These are phyloP conservation scores for Cutaneotrichosporon sp. DNA, from an alignment of 1,284 basidiomycete genomes.

Conservation along the genomic window DNA sequence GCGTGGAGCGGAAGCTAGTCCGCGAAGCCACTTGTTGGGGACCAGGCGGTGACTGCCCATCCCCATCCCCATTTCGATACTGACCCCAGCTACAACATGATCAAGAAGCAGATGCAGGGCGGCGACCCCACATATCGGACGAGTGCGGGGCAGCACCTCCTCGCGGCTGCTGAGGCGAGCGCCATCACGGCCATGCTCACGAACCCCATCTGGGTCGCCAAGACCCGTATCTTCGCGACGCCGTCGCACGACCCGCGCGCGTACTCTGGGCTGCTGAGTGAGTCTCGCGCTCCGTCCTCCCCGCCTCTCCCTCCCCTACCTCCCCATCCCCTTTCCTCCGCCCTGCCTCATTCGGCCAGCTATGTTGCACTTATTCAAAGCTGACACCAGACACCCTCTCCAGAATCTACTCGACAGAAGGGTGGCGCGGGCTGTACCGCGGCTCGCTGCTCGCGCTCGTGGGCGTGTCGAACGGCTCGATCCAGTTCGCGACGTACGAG, in stretches of 20 bases:
- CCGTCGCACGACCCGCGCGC: constrained; percentile 64
- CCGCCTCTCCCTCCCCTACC: no score
- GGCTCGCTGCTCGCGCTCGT: constrained; percentile 87
- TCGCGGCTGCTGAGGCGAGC: constrained; percentile 93
- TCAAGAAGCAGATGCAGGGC: constrained; percentile 68
- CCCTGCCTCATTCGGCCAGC: no score
- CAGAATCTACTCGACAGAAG: constrained; percentile 69
- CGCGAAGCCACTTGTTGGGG: no score
- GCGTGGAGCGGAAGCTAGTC: not conserved
- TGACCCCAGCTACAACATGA: constrained; percentile 79
- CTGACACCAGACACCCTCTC: constrained; percentile 12
- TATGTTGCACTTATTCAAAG: no score
- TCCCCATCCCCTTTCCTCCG: no score
- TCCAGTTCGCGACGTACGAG: constrained; percentile 97
- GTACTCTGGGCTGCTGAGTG: constrained; percentile 78
- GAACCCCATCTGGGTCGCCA: constrained; percentile 98
- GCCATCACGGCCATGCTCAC: constrained; percentile 92
- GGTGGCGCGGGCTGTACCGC: constrained; percentile 76
- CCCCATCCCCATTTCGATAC: not conserved
- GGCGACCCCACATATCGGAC: constrained; percentile 56
- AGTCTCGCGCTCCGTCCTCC: constrained; percentile 41
- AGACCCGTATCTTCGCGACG: constrained; percentile 96
- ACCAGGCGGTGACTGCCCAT: not conserved
- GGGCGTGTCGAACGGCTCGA: constrained; percentile 92
- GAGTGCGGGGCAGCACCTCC: constrained; percentile 76